Base-by-base conservation (phyloP, 257 asterid species). In the Gentiana straminea region DNA sequence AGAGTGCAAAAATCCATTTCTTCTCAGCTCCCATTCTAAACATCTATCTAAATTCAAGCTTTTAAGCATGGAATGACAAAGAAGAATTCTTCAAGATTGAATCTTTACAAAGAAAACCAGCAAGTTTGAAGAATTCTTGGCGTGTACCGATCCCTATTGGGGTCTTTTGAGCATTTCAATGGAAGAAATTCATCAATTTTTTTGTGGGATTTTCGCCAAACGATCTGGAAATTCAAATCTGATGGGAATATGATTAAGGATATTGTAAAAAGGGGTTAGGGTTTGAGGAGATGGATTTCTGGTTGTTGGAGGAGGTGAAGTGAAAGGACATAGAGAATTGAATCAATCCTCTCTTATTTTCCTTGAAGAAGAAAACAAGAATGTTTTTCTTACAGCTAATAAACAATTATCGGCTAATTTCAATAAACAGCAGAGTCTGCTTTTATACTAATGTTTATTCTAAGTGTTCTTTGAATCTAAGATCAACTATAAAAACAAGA, bases 1-100 rank as follows among this genome's bases (percentile, higher is more conserved):
- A 88, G 47, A 92, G 94, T 72, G 92, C 84, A 73, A 75, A 88
- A 35, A 92, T 78, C 99, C 97, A 92, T 79, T 82, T 92, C 84
- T 77, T 83, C 62, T 86, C 98, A 73, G 94, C 82, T 78, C 90
- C 97, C 71, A 66, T 66, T 54, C 55, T 35, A 51, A 0, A 55
- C 13, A 59, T 24, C 13, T 55, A 66, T 59, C 71, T 35, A 33
- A 38, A 39, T 32, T 33, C 46, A 4, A 56, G 57, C 57, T 53
- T 44, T 66, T 48, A 53, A 58, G 64, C 74, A 69, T 63, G 65
- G 61, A 48, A 63, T 44, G 65, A 59, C 55, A 36, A 44, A 57
- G 52, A 47, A n/a, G 51, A 43, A 57, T 32, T 4, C 33, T 24
- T 57, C 62, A 57, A 57, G 24, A 57, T 45, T 38, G 44, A 51